Conservation (phyloP, 768 basidiomycete genomes). For the Thelephora aurantiotincta region DNA sequence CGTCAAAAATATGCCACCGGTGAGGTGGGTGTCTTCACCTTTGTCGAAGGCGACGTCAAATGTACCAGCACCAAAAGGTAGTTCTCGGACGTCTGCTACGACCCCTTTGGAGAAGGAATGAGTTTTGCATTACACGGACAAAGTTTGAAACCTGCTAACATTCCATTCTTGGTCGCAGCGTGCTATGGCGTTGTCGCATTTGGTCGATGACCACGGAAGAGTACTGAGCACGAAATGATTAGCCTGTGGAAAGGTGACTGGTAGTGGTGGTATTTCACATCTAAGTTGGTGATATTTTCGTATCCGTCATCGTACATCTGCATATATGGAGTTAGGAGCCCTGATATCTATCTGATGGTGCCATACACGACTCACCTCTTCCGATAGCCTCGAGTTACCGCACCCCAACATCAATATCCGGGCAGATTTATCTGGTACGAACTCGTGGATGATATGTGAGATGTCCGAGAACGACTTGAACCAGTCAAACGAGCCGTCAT, state of each 20-base stretch:
- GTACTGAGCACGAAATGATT: constrained; percentile 32
- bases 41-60: constrained; percentile 84
- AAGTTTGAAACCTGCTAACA: constrained; percentile 27
- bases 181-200: constrained; percentile 45
- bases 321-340: background rate
- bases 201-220: constrained; percentile 61
- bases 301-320: constrained; percentile 88
- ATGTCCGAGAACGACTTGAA: constrained; percentile 74
- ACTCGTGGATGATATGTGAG: constrained; percentile 39
- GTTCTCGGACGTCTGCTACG: constrained; percentile 69
- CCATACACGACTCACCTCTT: constrained; percentile 36
- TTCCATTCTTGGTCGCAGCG: constrained; percentile 48
- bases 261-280: constrained; percentile 28
- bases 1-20: background rate
- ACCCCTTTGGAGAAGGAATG: constrained; percentile 36
- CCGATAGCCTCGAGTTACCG: constrained; percentile 70
- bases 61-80: constrained; percentile 41
- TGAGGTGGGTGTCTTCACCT: constrained; percentile 23
- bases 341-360: background rate
- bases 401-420: constrained; percentile 73
- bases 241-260: background rate
- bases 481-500: constrained; percentile 66
- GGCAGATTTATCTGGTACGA: constrained; percentile 47
- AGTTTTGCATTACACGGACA: background rate
- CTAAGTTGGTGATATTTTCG: constrained; percentile 63